Evolutionary conservation across 495 filamentous ascomycete species (phyloP), one percentile per base, ranked within the genome.

Genomic region (Cercophora scortea): DNA sequence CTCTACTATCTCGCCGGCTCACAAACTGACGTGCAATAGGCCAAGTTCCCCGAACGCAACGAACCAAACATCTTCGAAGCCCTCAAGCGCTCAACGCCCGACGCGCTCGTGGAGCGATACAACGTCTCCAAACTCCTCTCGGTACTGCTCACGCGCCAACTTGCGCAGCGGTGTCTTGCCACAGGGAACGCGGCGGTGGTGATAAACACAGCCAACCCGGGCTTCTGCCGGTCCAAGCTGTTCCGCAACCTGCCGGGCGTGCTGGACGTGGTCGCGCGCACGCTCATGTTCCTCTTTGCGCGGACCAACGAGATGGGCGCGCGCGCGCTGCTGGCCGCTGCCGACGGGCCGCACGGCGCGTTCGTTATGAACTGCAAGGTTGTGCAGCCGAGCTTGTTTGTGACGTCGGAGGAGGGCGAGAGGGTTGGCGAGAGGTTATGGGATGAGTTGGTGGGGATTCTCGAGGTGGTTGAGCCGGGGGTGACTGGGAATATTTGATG

Each of bases 181-280:
- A 12, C 35, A 12, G 59, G 59, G 15, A 56, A 63, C 4, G 57
- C 59, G 18, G 52, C 55, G 39, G 76, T 86, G 15, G 69, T 80
- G 18, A 61, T 85, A 48, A 82, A 80, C 58, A 64, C 70, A 17
- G 40, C 77, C 6, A 77, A 74, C 47, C 82, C 82, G 0, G 78
- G 79, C 1, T 52, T 79, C 39, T 80, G 75, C 60, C 54, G 71
- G 43, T 74, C 79, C 5, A 53, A 61, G 3, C 56, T 83, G 1
- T 60, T 55, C 3, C 63, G 77, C 1, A 65, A 80, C 41, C 18
- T 54, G 6, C 49, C 48, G n/a, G 25, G 41, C 2, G 7, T 60
- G 18, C 33, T 44, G 9, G 57, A 53, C 0, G 48, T 49, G 25
- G 1, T 66, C 7, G 6, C 70, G 32, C 50, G 53, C 18, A 1